Evolutionary conservation across 177 flowering plant genomes (phyloP).

Genomic region (Vitis hybrid): DNA sequence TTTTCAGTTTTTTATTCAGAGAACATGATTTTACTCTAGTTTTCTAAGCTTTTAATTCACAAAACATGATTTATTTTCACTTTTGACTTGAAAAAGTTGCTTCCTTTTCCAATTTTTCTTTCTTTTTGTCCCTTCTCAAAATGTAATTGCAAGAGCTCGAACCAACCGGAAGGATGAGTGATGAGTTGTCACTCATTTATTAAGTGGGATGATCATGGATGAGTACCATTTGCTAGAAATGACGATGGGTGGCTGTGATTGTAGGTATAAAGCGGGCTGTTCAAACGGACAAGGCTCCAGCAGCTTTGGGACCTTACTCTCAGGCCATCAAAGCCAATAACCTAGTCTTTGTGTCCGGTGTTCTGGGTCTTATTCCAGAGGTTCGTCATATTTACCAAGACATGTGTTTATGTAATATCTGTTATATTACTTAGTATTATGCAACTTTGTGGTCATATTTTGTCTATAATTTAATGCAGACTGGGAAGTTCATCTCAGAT

Average conservation of each 20-base stretch:
- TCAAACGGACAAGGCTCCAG: constrained; percentile 90
- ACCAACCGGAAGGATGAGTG: too few relatives aligned
- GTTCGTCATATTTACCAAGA: constrained; percentile 30
- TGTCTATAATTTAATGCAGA: constrained; percentile 42
- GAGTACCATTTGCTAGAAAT: too few relatives aligned
- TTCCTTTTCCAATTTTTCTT: too few relatives aligned
- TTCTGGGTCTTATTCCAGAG: constrained; percentile 91
- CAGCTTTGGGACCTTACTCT: constrained; percentile 97
- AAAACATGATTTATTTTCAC: too few relatives aligned
- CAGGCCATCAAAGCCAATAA: constrained; percentile 92
- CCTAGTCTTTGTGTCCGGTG: constrained; percentile 81
- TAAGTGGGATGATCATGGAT: background rate
- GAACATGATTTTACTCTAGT: too few relatives aligned
- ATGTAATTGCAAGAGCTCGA: too few relatives aligned
- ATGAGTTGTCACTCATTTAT: too few relatives aligned
- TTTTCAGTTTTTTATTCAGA: too few relatives aligned
- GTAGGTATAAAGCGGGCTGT: constrained; percentile 76
- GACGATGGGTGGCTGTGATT: background rate
- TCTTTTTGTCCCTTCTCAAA: too few relatives aligned
- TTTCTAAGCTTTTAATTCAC: too few relatives aligned
- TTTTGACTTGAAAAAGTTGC: too few relatives aligned
- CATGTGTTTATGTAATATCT: background rate
- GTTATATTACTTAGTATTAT: background rate
- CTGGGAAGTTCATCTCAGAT: constrained; percentile 87
- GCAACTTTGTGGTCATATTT: constrained; percentile 2